phyloP scores from a whole-genome alignment of 2,329 filamentous ascomycete species.

The Trichoderma atroviride region DNA sequence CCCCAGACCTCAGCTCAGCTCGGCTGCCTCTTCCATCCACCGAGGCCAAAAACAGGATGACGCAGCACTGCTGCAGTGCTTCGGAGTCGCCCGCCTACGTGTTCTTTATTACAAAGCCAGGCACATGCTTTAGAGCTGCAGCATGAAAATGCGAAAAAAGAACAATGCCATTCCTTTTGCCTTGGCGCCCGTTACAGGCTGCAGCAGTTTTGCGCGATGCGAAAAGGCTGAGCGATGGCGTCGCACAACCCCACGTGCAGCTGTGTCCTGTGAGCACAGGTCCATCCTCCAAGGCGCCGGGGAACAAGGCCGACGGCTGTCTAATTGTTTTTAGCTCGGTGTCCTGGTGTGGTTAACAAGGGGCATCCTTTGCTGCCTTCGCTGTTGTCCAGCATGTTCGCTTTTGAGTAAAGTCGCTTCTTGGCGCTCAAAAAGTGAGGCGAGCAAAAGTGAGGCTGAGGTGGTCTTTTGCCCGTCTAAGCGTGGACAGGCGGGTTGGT shows the following conservation, averaged over 20 bases:
- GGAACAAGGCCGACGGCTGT: slow-evolving; percentile 2
- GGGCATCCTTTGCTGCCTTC: background rate
- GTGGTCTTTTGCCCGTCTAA: background rate
- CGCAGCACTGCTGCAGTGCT: background rate
- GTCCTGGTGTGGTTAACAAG: slow-evolving; percentile 9
- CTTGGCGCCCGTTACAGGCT: background rate
- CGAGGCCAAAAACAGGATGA: background rate
- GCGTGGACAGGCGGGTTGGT: background rate
- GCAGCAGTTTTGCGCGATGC: background rate
- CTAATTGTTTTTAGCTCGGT: background rate
- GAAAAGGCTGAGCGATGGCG: background rate
- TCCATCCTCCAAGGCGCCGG: background rate
- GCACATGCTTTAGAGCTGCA: background rate
- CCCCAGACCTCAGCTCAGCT: background rate
- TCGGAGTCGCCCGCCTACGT: slow-evolving; percentile 18
- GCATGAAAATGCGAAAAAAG: background rate
- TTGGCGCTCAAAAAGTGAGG: slow-evolving; percentile 4
- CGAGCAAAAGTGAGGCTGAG: slow-evolving; percentile 11
- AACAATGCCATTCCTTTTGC: background rate
- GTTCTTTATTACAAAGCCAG: background rate
- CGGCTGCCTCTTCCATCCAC: slow-evolving; percentile 7
- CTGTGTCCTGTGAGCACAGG: background rate
- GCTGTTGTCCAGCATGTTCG: background rate
- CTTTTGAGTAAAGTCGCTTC: background rate
- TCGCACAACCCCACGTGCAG: slow-evolving; percentile 9